phyloP scores from a whole-genome alignment of 441 rosid species.

The Theobroma grandiflorum region DNA sequence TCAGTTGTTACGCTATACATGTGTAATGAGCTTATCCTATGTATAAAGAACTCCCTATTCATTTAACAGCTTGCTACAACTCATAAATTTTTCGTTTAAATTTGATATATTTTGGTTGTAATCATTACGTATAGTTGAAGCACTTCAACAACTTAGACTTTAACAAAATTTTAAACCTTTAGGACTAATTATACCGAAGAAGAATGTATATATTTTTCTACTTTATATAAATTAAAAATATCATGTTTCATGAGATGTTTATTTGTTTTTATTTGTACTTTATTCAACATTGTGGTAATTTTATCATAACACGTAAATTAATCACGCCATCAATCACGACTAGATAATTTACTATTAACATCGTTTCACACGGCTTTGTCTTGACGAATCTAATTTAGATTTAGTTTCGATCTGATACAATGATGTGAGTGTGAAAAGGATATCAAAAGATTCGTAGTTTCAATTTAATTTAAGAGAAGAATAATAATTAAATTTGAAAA shows the following conservation, averaged over 20 bases:
- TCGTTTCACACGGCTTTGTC: neutral
- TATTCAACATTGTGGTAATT: neutral
- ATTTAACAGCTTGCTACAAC: neutral
- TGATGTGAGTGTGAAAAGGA: neutral
- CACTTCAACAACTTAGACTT: neutral
- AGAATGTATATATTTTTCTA: neutral
- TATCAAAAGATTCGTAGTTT: neutral
- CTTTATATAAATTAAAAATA: too few species aligned
- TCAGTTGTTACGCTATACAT: neutral
- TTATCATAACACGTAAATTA: neutral
- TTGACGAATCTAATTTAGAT: neutral
- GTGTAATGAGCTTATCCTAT: neutral
- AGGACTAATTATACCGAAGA: neutral
- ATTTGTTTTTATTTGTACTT: neutral
- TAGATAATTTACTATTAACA: neutral
- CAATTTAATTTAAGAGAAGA: too few species aligned
- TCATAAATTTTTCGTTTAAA: neutral
- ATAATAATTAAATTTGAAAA: too few species aligned
- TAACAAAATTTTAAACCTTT: neutral
- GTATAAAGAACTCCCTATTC: neutral
- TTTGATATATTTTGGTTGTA: neutral
- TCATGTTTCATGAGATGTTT: neutral
- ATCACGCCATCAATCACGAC: neutral
- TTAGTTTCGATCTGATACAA: neutral
- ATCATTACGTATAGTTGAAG: neutral